Evolutionary conservation across 495 filamentous ascomycete genomes (phyloP), one percentile per base, ranked within the genome.

Genomic region (Trichoderma asperelloides): DNA sequence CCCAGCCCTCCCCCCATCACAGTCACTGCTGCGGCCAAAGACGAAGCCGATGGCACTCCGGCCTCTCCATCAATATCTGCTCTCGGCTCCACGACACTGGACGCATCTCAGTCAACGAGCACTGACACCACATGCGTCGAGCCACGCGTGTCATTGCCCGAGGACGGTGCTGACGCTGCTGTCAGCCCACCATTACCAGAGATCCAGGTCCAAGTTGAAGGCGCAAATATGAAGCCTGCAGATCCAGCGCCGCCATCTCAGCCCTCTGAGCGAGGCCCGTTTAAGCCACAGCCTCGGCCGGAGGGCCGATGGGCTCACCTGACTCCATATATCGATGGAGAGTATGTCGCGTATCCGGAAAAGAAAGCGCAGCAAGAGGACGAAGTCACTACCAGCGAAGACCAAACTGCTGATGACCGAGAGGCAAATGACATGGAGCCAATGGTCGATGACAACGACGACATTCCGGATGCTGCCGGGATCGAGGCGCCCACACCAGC

Each of bases 301-400:
- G 21, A 16, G 2, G 41, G 64, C 18, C 40, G 21, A 66, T 49
- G 69, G 69, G 0, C n/a, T 43, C 62, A 73, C 45, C 72, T 77
- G 9, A 75, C 75, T 1, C 75, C 75, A 30, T 77, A 77, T 45
- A 70, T 77, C 5, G 28, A 69, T 0, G 69, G 66, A 23, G 62
- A 57, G 23, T 71, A 67, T 47, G 49, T 71, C 39, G 62, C 67
- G 13, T 74, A 67, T 51, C 69, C 60, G 2, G 72, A 71, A 18
- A 69, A 66, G 45, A 66, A 68, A n/a, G 66, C 49, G 5, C 63
- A 68, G n/a, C 68, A 37, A 13, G 67, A 69, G 43, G 60, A 25
- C 2, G 71, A 69, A 4, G 62, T 13, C 12, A 49, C 16, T 7
- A n/a, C 65, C 40, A 39, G 64, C n/a, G 49, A 60, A 3, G 47